Percentiles rank a stretch among this genome's conserved stretches.
phyloP scores from a whole-genome alignment of 2,329 filamentous ascomycete genomes.

The Xylogone sp. region DNA sequence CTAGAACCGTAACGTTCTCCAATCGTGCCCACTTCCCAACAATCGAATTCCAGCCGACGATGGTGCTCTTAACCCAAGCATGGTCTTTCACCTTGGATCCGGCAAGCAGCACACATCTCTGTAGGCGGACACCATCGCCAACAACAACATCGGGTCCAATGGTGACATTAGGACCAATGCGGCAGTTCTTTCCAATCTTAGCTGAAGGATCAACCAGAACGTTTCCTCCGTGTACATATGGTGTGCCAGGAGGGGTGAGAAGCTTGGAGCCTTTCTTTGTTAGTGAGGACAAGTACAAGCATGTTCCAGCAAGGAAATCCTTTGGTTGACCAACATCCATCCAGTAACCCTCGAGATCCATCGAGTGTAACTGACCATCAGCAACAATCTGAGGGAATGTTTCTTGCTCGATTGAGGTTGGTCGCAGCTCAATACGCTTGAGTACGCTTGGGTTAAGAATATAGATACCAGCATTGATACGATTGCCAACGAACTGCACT shows the following conservation, averaged over 20 bases:
- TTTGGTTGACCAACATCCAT: constrained; percentile 99
- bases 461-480: constrained; percentile 98
- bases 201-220: constrained; percentile 91
- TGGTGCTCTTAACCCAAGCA: constrained; percentile 97
- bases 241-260: constrained; percentile 68
- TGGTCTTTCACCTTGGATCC: constrained; percentile 97
- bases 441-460: constrained; percentile 93
- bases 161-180: constrained; percentile 94
- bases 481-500: constrained; percentile 96
- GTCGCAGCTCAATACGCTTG: constrained; percentile 87
- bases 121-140: constrained; percentile 89
- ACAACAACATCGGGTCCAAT: constrained; percentile 91
- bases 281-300: constrained; percentile 90
- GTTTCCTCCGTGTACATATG: constrained; percentile 89
- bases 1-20: constrained; percentile 97
- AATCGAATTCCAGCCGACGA: constrained; percentile 96
- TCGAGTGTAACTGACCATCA: constrained; percentile 89
- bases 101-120: constrained; percentile 84
- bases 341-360: constrained; percentile 97
- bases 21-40: constrained; percentile 94
- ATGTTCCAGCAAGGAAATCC: constrained; percentile 95
- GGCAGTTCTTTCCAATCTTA: constrained; percentile 97
- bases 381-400: constrained; percentile 92
- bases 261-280: constrained; percentile 86
- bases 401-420: constrained; percentile 97